These are phyloP conservation scores for Nakaseomyces nivariensis DNA, from an alignment of 1,139 yeast genomes.

Conservation along the genomic window DNA sequence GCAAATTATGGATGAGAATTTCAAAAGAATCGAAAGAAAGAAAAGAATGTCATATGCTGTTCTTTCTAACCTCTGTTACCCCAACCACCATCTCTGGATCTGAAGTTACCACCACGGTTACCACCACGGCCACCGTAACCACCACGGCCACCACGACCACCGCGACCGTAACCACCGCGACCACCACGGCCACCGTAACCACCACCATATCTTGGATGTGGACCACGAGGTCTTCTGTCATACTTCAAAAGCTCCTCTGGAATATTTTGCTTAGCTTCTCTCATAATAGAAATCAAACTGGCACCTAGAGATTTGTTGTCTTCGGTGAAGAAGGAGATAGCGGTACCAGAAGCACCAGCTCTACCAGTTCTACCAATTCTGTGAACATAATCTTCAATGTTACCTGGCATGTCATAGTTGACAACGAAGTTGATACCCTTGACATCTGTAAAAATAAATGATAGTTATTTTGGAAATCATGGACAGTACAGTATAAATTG, in stretches of 20 bases:
- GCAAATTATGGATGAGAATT: background rate
- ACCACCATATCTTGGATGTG: conserved; percentile 47
- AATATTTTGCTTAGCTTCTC: conserved; percentile 90
- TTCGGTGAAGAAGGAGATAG: conserved; percentile 87
- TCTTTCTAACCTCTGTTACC: conserved; percentile 13
- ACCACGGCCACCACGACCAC: conserved; percentile 33
- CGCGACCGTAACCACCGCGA: conserved; percentile 38
- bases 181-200: conserved; percentile 46
- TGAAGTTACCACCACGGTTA: conserved; percentile 15
- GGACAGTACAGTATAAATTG: no score
- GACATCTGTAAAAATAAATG: conserved; percentile 51
- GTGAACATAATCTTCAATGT: conserved; percentile 89
- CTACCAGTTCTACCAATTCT: conserved; percentile 92
- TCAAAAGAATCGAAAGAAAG: background rate
- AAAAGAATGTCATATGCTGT: background rate
- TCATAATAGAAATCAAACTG: conserved; percentile 78
- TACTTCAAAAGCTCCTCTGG: conserved; percentile 47
- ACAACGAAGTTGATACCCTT: conserved; percentile 91
- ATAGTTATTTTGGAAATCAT: conserved; percentile 5
- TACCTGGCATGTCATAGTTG: conserved; percentile 96
- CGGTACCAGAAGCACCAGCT: conserved; percentile 95
- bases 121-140: conserved; percentile 31
- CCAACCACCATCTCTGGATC: conserved; percentile 27
- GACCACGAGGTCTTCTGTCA: conserved; percentile 36
- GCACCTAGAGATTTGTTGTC: conserved; percentile 83